phyloP scores from a whole-genome alignment of 768 basidiomycete genomes.

The Pilatotrama ljubarskyi region DNA sequence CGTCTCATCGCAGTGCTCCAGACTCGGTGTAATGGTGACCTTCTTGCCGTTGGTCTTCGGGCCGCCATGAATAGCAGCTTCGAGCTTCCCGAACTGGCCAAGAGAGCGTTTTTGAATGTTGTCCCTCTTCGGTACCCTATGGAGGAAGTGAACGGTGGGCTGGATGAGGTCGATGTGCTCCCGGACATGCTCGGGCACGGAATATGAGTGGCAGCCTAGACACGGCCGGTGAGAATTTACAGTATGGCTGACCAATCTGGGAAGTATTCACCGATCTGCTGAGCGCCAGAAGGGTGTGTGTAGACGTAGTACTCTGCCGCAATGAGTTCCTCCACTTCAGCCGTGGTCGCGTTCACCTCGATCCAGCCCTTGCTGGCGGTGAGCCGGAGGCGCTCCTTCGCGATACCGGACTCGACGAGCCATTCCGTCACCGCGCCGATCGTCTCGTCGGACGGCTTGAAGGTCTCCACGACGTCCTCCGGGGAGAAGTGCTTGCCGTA shows the following conservation, averaged over 20 bases:
- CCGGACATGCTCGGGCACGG: constrained; percentile 57
- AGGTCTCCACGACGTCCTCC: constrained; percentile 39
- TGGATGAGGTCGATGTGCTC: constrained; percentile 66
- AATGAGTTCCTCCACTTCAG: constrained; percentile 46
- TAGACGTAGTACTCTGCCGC: constrained; percentile 57
- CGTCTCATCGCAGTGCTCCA: constrained; percentile 28
- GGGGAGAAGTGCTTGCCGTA: constrained; percentile 51
- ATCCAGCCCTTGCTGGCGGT: constrained; percentile 48
- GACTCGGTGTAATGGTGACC: constrained; percentile 21
- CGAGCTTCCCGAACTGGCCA: constrained; percentile 7
- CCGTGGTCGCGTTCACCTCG: constrained; percentile 40
- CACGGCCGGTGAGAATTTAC: neutral
- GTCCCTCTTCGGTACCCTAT: constrained; percentile 25
- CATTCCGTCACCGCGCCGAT: constrained; percentile 41
- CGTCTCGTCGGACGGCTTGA: constrained; percentile 41
- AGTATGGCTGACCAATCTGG: constrained; percentile 20
- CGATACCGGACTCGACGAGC: constrained; percentile 41
- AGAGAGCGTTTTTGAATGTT: constrained; percentile 41
- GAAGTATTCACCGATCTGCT: constrained; percentile 44
- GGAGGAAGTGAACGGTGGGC: constrained; percentile 67
- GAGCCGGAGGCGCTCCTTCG: constrained; percentile 37
- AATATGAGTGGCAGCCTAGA: constrained; percentile 58
- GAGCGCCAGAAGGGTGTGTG: constrained; percentile 54
- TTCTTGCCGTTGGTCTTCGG: constrained; percentile 19
- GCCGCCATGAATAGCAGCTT: constrained; percentile 1